Evolutionary conservation across 163 green algal species (phyloP).

Genomic region (Scenedesmus sp.): DNA sequence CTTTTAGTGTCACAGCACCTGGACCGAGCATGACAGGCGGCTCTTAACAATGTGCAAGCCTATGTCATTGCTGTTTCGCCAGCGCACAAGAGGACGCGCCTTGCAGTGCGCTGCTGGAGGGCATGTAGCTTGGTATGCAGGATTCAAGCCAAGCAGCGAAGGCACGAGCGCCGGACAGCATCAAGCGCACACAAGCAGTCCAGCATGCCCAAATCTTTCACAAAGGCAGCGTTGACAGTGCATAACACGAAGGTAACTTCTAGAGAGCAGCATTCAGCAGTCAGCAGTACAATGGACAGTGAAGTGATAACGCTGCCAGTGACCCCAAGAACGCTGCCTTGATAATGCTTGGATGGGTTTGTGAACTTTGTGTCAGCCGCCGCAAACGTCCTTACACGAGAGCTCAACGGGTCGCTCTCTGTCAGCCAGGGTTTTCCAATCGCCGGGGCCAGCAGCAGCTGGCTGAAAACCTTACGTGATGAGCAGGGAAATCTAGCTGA

Average conservation of each 20-base stretch:
- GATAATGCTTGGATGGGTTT: too few relatives aligned
- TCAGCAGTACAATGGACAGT: not conserved
- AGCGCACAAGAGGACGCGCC: not conserved
- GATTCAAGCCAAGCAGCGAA: not conserved
- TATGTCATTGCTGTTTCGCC: not conserved
- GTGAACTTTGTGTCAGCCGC: too few relatives aligned
- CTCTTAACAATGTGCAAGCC: too few relatives aligned
- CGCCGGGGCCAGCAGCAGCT: not conserved
- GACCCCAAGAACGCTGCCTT: not conserved
- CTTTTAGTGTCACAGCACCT: too few relatives aligned
- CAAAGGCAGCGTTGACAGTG: too few relatives aligned
- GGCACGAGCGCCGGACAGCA: too few relatives aligned
- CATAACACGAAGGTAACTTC: not conserved
- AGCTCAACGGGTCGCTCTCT: not conserved
- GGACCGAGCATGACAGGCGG: too few relatives aligned
- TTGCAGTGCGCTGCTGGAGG: not conserved
- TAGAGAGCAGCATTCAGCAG: not conserved
- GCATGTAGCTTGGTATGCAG: not conserved
- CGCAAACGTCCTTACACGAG: not conserved
- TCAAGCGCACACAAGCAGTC: too few relatives aligned
- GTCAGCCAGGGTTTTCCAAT: not conserved
- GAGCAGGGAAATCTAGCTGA: not conserved
- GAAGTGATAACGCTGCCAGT: not conserved
- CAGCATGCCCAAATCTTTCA: too few relatives aligned
- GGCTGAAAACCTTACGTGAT: not conserved